Evolutionary conservation across 73 alveolate genomes (phyloP), one percentile per base, ranked within the genome.

Genomic region (Blepharisma stoltei): DNA sequence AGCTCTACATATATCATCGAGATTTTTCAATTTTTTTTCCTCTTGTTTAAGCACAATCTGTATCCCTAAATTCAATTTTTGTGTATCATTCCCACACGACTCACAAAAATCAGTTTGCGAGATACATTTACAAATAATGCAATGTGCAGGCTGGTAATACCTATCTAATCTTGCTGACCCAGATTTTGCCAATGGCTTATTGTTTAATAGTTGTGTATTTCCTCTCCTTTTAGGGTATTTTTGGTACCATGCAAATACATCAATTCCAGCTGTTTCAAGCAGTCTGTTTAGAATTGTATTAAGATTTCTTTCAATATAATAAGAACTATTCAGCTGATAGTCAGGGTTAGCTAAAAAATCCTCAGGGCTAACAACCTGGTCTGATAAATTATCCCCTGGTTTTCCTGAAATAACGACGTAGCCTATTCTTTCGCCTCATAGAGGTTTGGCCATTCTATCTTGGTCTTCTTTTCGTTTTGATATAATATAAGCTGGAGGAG

Each of bases 401-500:
- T 92, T 92, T 41, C 91, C 92, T 67, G 88, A 83, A 21, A 89
- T 89, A 11, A 95, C 89, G n/a, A 95, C 87, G 90, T 87, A 95
- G 45, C 96, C 97, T 0, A 95, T 92, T 78, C 98, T 84, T 79
- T 95, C 98, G 38, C 91, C 87, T 77, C 83, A 87, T 66, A 86
- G 66, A 25, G 98, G 97, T 52, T 88, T 86, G 43, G 78, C 84
- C 82, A 89, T 89, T 21, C 89, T 89, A 81, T 93, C 98, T 76
- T 83, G 76, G 14, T 88, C 88, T 70, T 86, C 84, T 49, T 87
- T 77, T 81, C 89, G 88, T 67, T 85, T 85, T 8, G 94, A 89
- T 25, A 95, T 90, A 25, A 85, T 87, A 21, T 96, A 97, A 38
- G 91, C 91, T 5, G 97, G 94, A 6, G 99, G 97, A 14, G 88